A percentile compares a stretch with the other conserved stretches of the same genome.
These are phyloP conservation scores for Chlorella sp. DNA, from an alignment of 139 green algal genomes.

Conservation along the genomic window DNA sequence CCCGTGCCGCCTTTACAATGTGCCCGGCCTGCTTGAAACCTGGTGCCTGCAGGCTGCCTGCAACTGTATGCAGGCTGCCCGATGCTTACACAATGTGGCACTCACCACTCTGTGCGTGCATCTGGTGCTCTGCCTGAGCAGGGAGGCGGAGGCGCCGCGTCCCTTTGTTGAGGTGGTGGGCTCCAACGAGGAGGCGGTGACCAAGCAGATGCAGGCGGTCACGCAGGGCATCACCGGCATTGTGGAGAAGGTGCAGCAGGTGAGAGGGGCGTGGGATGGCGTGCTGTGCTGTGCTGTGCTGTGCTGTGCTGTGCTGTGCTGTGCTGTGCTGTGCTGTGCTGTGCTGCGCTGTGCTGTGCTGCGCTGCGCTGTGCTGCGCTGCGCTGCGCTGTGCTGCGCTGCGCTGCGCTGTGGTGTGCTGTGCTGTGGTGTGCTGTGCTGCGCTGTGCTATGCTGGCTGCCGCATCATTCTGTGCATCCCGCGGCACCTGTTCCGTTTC, in stretches of 20 bases:
- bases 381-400: too few relatives aligned
- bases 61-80: background rate
- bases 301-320: background rate
- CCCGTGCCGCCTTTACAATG: background rate
- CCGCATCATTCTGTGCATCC: too few relatives aligned
- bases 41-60: background rate
- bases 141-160: slow-evolving; percentile 44
- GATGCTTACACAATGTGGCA: background rate
- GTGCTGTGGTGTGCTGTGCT: too few relatives aligned
- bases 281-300: background rate
- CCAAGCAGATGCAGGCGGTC: slow-evolving; percentile 83
- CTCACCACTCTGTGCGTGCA: background rate
- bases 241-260: slow-evolving; percentile 83
- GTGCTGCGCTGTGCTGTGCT: too few relatives aligned
- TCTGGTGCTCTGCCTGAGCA: background rate
- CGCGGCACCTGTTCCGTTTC: too few relatives aligned
- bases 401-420: too few relatives aligned
- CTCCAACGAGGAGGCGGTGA: slow-evolving; percentile 79
- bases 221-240: slow-evolving; percentile 81
- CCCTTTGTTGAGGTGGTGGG: slow-evolving; percentile 77
- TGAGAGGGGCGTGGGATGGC: background rate
- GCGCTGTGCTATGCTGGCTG: background rate
- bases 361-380: background rate
- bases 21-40: too few relatives aligned
- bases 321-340: background rate